A percentile compares a stretch with the other conserved stretches of the same genome.
phyloP scores from a whole-genome alignment of 2,329 filamentous ascomycete species.

The Sporothrix inflata region DNA sequence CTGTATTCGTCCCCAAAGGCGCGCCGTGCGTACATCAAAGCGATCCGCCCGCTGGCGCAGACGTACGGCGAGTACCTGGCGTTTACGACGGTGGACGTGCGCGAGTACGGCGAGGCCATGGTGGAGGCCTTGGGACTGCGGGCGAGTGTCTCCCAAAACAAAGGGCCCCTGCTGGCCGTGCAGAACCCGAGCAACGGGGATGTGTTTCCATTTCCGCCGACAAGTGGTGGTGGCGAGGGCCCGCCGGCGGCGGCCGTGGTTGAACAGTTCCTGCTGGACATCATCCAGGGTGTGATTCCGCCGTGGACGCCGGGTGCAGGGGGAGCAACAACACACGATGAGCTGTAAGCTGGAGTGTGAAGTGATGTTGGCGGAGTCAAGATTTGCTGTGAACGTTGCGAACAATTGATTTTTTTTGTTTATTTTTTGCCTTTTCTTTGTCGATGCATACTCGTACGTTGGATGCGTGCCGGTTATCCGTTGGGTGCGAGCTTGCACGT shows the following conservation, averaged over 20 bases:
- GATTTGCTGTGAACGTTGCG: not conserved
- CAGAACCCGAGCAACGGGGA: conserved; percentile 51
- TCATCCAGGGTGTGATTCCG: conserved; percentile 48
- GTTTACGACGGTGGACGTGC: conserved; percentile 52
- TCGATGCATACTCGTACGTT: not conserved
- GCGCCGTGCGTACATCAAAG: conserved; percentile 43
- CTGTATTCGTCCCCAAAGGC: conserved; percentile 42
- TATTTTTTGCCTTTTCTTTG: not conserved
- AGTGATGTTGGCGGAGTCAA: too few relatives aligned
- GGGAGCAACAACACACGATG: not conserved
- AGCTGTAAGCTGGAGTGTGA: conserved; percentile 15
- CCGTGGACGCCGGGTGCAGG: conserved; percentile 39
- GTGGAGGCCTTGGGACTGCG: conserved; percentile 43
- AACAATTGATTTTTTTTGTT: not conserved
- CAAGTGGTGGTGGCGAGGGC: conserved; percentile 23
- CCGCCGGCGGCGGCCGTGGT: conserved; percentile 43
- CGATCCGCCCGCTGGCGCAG: conserved; percentile 48
- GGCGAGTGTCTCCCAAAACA: conserved; percentile 24
- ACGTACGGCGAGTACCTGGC: conserved; percentile 52
- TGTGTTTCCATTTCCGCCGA: conserved; percentile 45
- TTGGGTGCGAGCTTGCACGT: not conserved
- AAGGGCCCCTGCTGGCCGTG: conserved; percentile 43
- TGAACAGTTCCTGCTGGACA: conserved; percentile 50
- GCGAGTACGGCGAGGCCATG: conserved; percentile 53
- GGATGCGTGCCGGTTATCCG: not conserved